Conservation (phyloP, 2,329 filamentous ascomycete genomes). For the Aspergillus ochraceoroseus region DNA sequence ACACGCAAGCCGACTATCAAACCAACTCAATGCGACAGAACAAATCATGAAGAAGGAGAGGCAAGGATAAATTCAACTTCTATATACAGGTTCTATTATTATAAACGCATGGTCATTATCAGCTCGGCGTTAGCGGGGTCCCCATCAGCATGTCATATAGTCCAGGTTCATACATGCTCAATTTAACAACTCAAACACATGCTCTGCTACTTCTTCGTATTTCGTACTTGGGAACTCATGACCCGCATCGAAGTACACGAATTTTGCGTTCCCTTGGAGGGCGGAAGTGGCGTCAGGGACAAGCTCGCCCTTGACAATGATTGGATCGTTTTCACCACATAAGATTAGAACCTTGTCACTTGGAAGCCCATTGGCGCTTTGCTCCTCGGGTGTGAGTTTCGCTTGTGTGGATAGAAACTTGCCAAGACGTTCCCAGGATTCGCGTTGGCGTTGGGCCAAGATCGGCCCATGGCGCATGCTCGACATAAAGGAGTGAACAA, state of each 20-base stretch:
- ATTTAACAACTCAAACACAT: conserved; percentile 41
- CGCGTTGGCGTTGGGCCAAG: conserved; percentile 53
- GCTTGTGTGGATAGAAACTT: conserved; percentile 46
- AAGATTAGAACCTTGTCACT: conserved; percentile 58
- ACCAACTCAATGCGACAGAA: conserved; percentile 30
- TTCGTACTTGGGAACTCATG: conserved; percentile 66
- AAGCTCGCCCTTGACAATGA: conserved; percentile 62
- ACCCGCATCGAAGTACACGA: conserved; percentile 57
- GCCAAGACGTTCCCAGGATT: conserved; percentile 58
- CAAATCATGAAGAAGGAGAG: conserved; percentile 27
- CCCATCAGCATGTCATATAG: background rate
- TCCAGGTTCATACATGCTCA: conserved; percentile 9
- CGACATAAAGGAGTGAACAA: conserved; percentile 65
- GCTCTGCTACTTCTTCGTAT: conserved; percentile 54
- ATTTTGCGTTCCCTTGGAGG: conserved; percentile 56
- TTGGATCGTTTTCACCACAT: conserved; percentile 60
- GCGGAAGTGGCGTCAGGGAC: conserved; percentile 56
- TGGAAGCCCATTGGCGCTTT: conserved; percentile 32
- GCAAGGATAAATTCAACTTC: conserved; percentile 8
- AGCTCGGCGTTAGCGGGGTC: too few species aligned
- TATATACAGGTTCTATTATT: conserved; percentile 10
- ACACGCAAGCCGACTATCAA: conserved; percentile 30
- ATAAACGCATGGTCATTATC: too few species aligned
- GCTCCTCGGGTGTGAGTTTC: conserved; percentile 22
- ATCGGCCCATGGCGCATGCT: conserved; percentile 67